phyloP scores from a whole-genome alignment of 257 asterid genomes.

The Fraxinus excelsior region DNA sequence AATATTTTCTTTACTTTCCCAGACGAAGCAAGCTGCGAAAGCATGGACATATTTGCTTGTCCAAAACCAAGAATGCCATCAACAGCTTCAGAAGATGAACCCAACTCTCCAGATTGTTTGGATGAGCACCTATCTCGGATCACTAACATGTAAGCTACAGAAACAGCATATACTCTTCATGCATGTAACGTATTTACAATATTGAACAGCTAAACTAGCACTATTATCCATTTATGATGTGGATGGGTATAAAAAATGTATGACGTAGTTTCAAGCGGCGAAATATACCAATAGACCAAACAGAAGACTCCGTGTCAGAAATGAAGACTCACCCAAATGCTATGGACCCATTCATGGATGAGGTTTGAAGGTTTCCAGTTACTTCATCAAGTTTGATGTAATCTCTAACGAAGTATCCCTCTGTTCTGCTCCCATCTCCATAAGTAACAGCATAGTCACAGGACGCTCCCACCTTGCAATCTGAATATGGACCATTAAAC shows the following conservation, averaged over 20 bases:
- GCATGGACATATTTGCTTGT: slow-evolving; percentile 59
- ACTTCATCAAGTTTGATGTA: slow-evolving; percentile 49
- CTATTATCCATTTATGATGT: neutral
- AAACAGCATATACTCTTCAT: neutral
- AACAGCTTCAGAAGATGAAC: slow-evolving; percentile 53
- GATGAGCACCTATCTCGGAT: slow-evolving; percentile 62
- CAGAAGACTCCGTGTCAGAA: neutral
- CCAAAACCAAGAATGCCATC: slow-evolving; percentile 75
- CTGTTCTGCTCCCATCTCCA: slow-evolving; percentile 65
- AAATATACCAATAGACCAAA: neutral
- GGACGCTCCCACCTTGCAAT: slow-evolving; percentile 46
- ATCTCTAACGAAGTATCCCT: slow-evolving; percentile 59
- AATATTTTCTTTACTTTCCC: slow-evolving; percentile 54
- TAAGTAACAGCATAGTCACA: slow-evolving; percentile 51
- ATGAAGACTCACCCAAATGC: slow-evolving; percentile 54
- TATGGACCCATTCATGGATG: slow-evolving; percentile 44
- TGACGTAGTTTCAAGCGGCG: neutral
- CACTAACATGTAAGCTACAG: slow-evolving; percentile 31
- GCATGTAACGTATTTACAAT: neutral
- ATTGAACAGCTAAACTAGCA: neutral
- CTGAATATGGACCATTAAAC: slow-evolving; percentile 32
- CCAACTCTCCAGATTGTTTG: slow-evolving; percentile 50
- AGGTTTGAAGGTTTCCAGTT: slow-evolving; percentile 42
- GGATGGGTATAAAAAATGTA: neutral
- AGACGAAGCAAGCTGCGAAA: slow-evolving; percentile 60